Base-by-base conservation (phyloP, 805 yeast genomes). In the Yamadazyma olivae region DNA sequence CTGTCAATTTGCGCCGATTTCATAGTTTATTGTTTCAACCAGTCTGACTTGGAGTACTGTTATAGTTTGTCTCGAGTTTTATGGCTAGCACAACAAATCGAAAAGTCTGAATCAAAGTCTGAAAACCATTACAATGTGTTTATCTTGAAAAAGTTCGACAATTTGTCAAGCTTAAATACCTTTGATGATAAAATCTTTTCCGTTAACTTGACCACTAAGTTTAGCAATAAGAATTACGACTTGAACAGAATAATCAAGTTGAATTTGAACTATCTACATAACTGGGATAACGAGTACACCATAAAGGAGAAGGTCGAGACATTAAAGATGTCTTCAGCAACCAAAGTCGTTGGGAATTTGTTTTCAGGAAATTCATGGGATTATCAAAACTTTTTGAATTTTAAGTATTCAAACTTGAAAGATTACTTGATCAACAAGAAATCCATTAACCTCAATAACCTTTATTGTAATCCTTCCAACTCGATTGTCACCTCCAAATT, bases 331-430 rank as follows among this genome's bases (percentile, higher is more conserved):
- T 82, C 95, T 1, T 70, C 86, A 7, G 95, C 95, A 0, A 75
- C 93, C 0, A 72, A 67, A 9, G 62, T 86, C 1, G 38, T 43
- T 25, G 49, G 57, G 6, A 67, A 75, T 32, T 74, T 89, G 5
- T 90, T 91, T 90, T 70, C 83, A 34, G 98, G 98, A 2, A 91
- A 90, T 51, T 64, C 79, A 1, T 77, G 85, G 45, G 96, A 90
- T 55, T 77, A 69, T 51, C 81, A 79, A 41, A 58, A 58, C 12
- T 58, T 59, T 59, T 20, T 54, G 14, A 39, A 45, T 18, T 40
- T 41, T 33, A 44, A 36, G 17, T 14, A 47, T 35, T 15, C 44
- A 28, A 26, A 35, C 15, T 24, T 42, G 33, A 13, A 30, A 22
- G 27, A 44, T 33, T 27, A 36, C 15, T 28, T 28, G 26, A 25